Conservation (phyloP, 2,329 filamentous ascomycete species). For the Phyllosticta paracitricarpa region DNA sequence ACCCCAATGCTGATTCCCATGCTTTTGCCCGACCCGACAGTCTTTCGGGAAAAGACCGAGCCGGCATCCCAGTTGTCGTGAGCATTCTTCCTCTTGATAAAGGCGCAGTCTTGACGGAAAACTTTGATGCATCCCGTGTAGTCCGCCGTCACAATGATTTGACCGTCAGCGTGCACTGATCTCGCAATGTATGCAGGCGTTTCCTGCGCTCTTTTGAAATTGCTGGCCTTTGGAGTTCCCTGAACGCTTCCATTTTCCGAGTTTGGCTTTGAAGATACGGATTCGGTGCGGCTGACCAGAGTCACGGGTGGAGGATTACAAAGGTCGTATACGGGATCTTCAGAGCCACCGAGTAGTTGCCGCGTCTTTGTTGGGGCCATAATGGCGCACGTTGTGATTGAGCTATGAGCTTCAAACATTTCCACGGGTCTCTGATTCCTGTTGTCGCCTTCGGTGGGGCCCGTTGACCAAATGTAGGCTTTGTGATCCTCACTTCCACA, state of each 20-base stretch:
- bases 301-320: conserved; percentile 91
- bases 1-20: conserved; percentile 16
- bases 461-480: conserved; percentile 82
- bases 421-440: conserved; percentile 77
- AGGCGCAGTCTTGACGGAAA: conserved; percentile 90
- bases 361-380: conserved; percentile 74
- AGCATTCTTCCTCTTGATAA: conserved; percentile 55
- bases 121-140: conserved; percentile 84
- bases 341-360: conserved; percentile 66
- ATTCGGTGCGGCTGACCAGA: conserved; percentile 64
- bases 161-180: conserved; percentile 65
- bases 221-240: conserved; percentile 23
- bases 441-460: conserved; percentile 48
- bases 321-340: conserved; percentile 89
- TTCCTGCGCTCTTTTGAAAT: conserved; percentile 42
- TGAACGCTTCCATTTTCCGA: conserved; percentile 31
- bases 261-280: conserved; percentile 37
- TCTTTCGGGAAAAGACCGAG: conserved; percentile 63
- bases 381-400: conserved; percentile 80
- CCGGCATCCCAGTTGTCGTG: conserved; percentile 60
- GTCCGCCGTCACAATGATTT: conserved; percentile 88
- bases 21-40: conserved; percentile 34
- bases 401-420: conserved; percentile 80
- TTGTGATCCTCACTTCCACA: conserved; percentile 88
- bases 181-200: conserved; percentile 70